Base-by-base conservation (phyloP, 768 basidiomycete genomes). In the Paxillus ammoniavirescens region DNA sequence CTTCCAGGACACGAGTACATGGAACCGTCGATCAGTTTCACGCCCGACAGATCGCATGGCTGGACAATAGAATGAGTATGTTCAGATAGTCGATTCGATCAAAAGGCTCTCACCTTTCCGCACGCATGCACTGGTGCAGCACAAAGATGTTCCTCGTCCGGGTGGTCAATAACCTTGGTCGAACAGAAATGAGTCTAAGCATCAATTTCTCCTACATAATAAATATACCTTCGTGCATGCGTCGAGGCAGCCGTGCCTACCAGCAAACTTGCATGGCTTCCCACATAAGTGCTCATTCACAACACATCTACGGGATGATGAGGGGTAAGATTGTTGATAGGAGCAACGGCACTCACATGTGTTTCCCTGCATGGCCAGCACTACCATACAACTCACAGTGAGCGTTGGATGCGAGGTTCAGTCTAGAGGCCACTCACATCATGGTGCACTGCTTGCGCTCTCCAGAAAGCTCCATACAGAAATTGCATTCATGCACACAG, bases 341-440 rank as follows among this genome's bases (percentile, higher is more conserved):
- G 43, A 4, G 15, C 0, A 31, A 14, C 2, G 2, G 36, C 21
- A 45, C 26, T 28, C 12, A 83, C 84, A 82, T 73, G 57, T 85
- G 83, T 9, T 68, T 71, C 13, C 80, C 82, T 17, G 75, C 63
- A 54, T 86, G 83, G 0, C 84, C 84, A 28, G 82, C 83, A n/a
- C 83, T 84, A 33, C 23, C 0, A 2, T 4, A 2, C 4, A 9
- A 42, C 45, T n/a, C n/a, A 3, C 28, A 18, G 15, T 52, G 13
- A 49, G 45, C 13, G 49, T 14, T 28, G 30, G 26, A 30, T 2
- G 17, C 5, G 28, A 3, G 1, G 30, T n/a, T 41, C 3, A 47
- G 52, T 26, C 4, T 8, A 28, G 13, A 14, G 21, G 12, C 21
- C 9, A 71, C 81, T 47, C 59, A 83, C 82, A 69, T 71, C 57